Base-by-base conservation (phyloP, 2,329 filamentous ascomycete genomes). In the Scolecobasidium constrictum region DNA sequence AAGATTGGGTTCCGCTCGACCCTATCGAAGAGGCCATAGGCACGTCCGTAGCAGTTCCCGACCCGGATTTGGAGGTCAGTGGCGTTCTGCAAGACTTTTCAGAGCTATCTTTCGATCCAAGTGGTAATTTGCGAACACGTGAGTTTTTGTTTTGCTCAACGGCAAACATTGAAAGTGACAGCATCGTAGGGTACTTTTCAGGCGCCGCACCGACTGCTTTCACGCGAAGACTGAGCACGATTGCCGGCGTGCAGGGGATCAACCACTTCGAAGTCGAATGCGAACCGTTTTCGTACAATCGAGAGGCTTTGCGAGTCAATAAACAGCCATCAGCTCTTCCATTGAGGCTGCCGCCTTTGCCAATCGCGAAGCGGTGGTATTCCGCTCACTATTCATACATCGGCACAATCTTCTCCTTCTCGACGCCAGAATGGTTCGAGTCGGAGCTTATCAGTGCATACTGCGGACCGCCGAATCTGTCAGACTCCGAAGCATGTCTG, bases 371-470 rank as follows among this genome's bases (percentile, higher is more conserved):
- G 40, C 59, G 68, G 12, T 57, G 72, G 2, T 73, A 70, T 46
- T 60, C 63, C 20, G 67, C 70, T 1, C 73, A 76, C 45, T 72
- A 75, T 52, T 63, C 63, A 23, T 75, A 73, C 43, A 74, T 76
- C 15, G 72, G 72, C 9, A 74, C 72, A 12, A 76, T 76, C 7
- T 75, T 76, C 46, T 67, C 68, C 9, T 69, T 75, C 35, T 64
- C 69, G 0, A 64, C 69, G 19, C 68, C 69, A 1, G 51, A 58
- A 3, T 53, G 62, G 13, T 74, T 75, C 41, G 69, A 73, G 46
- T 50, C 56, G 26, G 59, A 66, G 19, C 57, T 75, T 1, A 47
- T 60, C 12, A 52, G 60, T 20, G 65, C 68, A 3, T 73, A 74
- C 43, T 56, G 57, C 6, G 58, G 62, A 2, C 56, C 59, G 1